Evolutionary conservation across 805 yeast genomes (phyloP).

Genomic region (Crinitomyces ghanaensis): DNA sequence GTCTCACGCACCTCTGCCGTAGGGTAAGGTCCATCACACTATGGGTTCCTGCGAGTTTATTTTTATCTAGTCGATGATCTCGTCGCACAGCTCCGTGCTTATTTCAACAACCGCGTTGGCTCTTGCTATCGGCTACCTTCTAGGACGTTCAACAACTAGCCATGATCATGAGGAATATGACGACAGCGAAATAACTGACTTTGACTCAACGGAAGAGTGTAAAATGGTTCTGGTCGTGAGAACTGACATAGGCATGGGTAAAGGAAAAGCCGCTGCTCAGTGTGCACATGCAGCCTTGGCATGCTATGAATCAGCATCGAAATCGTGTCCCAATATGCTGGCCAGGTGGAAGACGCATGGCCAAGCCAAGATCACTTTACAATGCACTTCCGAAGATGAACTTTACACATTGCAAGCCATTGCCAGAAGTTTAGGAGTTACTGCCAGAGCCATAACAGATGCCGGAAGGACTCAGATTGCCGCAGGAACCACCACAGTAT

Average conservation of each 20-base stretch:
- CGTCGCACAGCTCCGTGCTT: no score
- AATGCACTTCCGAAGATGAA: conserved; percentile 41
- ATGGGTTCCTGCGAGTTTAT: no score
- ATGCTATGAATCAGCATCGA: conserved; percentile 50
- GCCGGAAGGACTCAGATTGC: conserved; percentile 96
- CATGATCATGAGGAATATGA: conserved; percentile 13
- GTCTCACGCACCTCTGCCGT: no score
- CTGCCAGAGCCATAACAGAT: conserved; percentile 76
- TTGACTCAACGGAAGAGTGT: conserved; percentile 15
- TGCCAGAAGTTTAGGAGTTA: conserved; percentile 70
- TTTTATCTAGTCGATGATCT: no score
- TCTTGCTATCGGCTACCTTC: no score
- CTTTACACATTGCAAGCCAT: conserved; percentile 68
- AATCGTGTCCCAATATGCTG: conserved; percentile 51
- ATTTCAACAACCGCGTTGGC: no score
- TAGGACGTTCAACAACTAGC: no score
- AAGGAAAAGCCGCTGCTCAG: conserved; percentile 96
- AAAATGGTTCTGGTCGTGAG: conserved; percentile 79
- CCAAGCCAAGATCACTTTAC: conserved; percentile 87
- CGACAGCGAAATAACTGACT: conserved; percentile 7
- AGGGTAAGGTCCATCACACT: no score
- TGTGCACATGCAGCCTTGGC: conserved; percentile 97
- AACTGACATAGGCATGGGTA: conserved; percentile 80
- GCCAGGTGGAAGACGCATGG: conserved; percentile 74
- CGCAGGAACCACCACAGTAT: conserved; percentile 91